phyloP scores from a whole-genome alignment of 179 eudicot genomes.

The Corrigiola litoralis region DNA sequence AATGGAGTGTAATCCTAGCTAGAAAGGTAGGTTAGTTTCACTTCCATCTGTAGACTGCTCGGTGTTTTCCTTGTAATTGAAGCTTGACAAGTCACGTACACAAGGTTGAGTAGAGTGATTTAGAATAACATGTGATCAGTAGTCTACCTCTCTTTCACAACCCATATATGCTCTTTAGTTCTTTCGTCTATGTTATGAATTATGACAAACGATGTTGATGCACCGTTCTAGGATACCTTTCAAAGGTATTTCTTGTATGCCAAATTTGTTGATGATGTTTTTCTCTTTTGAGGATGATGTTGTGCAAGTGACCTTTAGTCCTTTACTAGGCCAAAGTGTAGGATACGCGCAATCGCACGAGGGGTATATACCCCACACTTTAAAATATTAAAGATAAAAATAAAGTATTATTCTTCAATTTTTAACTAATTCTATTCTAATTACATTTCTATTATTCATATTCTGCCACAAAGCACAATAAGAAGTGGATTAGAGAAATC shows the following conservation, averaged over 20 bases:
- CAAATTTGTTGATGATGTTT: constrained; percentile 18
- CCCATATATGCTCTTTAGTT: no score
- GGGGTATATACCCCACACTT: constrained; percentile 22
- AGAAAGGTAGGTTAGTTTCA: no score
- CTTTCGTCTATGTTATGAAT: neutral
- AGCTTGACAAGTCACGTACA: no score
- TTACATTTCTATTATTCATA: neutral
- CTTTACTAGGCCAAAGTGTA: constrained; percentile 20
- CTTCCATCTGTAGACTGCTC: no score
- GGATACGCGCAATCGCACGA: constrained; percentile 20
- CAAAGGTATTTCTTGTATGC: constrained; percentile 9
- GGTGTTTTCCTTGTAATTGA: no score
- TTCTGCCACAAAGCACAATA: neutral
- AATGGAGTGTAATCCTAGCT: no score
- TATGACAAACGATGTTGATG: constrained; percentile 9
- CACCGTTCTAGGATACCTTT: constrained; percentile 24
- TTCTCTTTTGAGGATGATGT: constrained; percentile 6
- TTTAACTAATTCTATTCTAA: no score
- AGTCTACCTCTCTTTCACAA: no score
- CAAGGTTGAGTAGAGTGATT: no score
- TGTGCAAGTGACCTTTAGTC: constrained; percentile 22
- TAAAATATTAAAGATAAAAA: neutral
- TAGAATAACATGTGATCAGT: no score
- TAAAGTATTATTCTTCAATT: neutral
- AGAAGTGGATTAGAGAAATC: constrained; percentile 9